Evolutionary conservation across 2,329 filamentous ascomycete species (phyloP), one percentile per base, ranked within the genome.

Genomic region (Neofusicoccum cordaticola): DNA sequence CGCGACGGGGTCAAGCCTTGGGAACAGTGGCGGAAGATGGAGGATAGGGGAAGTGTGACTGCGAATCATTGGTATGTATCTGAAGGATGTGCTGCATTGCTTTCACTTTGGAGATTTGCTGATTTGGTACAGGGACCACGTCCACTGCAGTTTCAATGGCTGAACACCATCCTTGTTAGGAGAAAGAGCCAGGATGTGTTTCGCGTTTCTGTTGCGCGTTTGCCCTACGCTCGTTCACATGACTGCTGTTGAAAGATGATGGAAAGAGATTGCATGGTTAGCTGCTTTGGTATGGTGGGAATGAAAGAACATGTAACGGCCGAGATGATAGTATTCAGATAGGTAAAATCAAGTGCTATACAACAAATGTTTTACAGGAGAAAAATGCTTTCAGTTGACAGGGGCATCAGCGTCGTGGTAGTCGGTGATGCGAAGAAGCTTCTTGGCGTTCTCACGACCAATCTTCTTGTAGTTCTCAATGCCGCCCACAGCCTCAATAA

Each of bases 361-460:
- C n/a, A 11, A n/a, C 17, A 6, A 31, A 11, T 1, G 42, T 42
- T 56, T n/a, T 57, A 45, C 39, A 44, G 31, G 12, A 50, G 27
- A 31, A 31, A 7, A 31, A 31, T 31, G 27, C 3, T 31, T 58
- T 17, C 15, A 47, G 56, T 60, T 45, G 31, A 60, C 56, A 22
- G 50, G 44, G 17, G 69, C 67, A 45, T 66, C 64, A 17, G 67
- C 71, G 34, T 72, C 70, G 45, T 71, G 68, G 62, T 68, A 72
- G 17, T 69, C 65, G 0, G 51, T 64, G 19, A 72, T 65, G 63
- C 66, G 70, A 39, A 82, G 80, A 61, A 82, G 61, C 62, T 69
- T 75, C 74, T 79, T 81, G 50, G 80, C 79, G 71, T 82, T 82
- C 63, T 80, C 79, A 65, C 78, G 72, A 4, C 80, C 80, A 71